A percentile compares a stretch with the other conserved stretches of the same genome.
phyloP scores from a whole-genome alignment of 257 asterid genomes.

The Nicotiana attenuata region DNA sequence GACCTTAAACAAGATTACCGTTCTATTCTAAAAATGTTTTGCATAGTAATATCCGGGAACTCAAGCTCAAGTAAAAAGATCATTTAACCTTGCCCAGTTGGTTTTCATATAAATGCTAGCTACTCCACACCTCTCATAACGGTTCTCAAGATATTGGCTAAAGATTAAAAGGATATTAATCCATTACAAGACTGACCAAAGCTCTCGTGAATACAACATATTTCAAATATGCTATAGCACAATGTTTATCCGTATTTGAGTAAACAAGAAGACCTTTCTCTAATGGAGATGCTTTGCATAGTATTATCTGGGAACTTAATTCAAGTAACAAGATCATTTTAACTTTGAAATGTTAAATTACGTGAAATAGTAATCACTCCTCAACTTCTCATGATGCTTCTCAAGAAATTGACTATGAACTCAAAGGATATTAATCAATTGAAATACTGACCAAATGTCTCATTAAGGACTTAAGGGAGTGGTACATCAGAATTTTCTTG shows the following conservation, averaged over 20 bases:
- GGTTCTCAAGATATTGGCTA: background rate
- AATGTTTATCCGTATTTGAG: background rate
- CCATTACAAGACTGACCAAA: background rate
- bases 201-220: background rate
- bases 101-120: background rate
- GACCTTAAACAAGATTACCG: background rate
- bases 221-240: background rate
- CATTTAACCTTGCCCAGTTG: background rate
- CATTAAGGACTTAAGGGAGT: background rate
- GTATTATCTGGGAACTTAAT: conserved; percentile 3
- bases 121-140: background rate
- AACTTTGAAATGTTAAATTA: background rate
- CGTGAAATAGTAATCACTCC: background rate
- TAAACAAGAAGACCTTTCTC: background rate
- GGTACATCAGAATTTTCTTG: background rate
- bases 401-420: background rate
- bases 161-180: background rate
- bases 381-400: background rate
- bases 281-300: background rate
- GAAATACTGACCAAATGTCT: background rate
- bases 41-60: background rate
- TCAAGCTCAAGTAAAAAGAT: background rate
- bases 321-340: background rate
- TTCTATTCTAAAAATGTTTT: background rate
- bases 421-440: background rate